Base-by-base conservation (phyloP, 2,329 filamentous ascomycete species). In the Penicillium frequentans region DNA sequence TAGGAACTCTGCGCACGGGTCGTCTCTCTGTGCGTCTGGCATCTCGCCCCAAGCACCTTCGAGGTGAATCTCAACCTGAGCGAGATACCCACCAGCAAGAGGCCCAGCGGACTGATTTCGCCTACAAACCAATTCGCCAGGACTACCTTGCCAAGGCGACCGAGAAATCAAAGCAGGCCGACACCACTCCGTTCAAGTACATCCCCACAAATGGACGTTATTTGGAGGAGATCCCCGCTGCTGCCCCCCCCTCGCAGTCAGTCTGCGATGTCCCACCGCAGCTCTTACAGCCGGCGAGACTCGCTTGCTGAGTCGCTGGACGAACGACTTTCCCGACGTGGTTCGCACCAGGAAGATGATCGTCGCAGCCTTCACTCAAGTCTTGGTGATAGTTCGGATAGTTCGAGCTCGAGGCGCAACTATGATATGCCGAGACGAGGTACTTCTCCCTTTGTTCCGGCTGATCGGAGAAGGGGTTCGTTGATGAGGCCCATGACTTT, bases 101-200 rank as follows among this genome's bases (percentile, higher is more conserved):
- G 9, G 48, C 54, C 33, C 57, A 56, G 37, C 55, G 52, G 19
- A 46, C 60, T 1, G 69, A 70, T 3, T 75, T 75, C 49, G 64
- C 70, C 8, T 75, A 75, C 49, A 70, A 65, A 45, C 73, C 72
- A 3, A 67, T 75, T 19, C 62, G 57, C 0, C 66, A 66, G 35
- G 66, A 74, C 47, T 75, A 75, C 47, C 53, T 65, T 0, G 56
- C 63, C 3, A 69, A 74, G 52, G 63, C 72, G 2, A 64, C 65
- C 1, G 66, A 71, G 37, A 65, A 58, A 1, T 49, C 57, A 1
- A 52, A 50, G 3, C 54, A 58, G 2, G 35, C 29, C 14, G 54
- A 50, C 5, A 62, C 56, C 13, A 61, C 66, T 35, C 63, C 66
- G 13, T 73, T 74, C 44, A 64, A 63, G 16, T 75, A 75, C 45